A percentile compares a stretch with the other conserved stretches of the same genome.
These are phyloP conservation scores for Penicillium olsonii DNA, from an alignment of 2,329 filamentous ascomycete species.

Conservation along the genomic window DNA sequence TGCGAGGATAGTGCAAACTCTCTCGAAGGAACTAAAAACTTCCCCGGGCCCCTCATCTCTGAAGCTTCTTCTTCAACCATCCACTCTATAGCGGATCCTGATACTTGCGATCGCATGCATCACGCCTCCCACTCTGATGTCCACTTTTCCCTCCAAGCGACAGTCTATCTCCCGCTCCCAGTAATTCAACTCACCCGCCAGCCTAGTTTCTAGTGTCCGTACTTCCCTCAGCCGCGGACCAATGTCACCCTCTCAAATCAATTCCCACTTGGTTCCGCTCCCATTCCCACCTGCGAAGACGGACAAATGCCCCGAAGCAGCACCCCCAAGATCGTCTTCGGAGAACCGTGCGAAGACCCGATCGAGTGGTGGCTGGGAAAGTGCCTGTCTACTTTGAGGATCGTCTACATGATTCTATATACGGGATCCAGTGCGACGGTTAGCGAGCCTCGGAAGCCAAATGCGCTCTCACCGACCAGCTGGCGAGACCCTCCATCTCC, in stretches of 20 bases:
- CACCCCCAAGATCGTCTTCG: slow-evolving; percentile 19
- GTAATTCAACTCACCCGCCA: not conserved
- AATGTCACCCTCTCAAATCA: not conserved
- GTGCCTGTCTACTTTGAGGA: slow-evolving; percentile 16
- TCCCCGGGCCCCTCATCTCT: slow-evolving; percentile 16
- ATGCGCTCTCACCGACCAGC: not conserved
- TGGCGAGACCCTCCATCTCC: not conserved
- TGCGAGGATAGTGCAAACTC: slow-evolving; percentile 15
- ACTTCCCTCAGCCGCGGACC: slow-evolving; percentile 2
- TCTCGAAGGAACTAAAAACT: slow-evolving; percentile 13
- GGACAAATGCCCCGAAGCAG: slow-evolving; percentile 27
- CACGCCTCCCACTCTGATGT: not conserved
- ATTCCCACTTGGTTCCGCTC: not conserved
- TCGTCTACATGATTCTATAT: not conserved
- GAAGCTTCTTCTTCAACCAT: slow-evolving; percentile 13
- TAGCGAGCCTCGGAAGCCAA: not conserved
- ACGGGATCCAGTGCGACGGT: not conserved
- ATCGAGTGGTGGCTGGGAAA: slow-evolving; percentile 21
- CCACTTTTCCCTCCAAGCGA: not conserved
- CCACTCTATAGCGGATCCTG: slow-evolving; percentile 15
- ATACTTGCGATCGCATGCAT: slow-evolving; percentile 14
- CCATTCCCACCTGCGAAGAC: slow-evolving; percentile 17
- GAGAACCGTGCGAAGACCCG: slow-evolving; percentile 16
- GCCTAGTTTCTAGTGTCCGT: slow-evolving; percentile 6
- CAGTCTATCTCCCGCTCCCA: slow-evolving; percentile 1